These are phyloP conservation scores for Debaryomyces coudertii DNA, from an alignment of 1,139 yeast species.

Conservation along the genomic window DNA sequence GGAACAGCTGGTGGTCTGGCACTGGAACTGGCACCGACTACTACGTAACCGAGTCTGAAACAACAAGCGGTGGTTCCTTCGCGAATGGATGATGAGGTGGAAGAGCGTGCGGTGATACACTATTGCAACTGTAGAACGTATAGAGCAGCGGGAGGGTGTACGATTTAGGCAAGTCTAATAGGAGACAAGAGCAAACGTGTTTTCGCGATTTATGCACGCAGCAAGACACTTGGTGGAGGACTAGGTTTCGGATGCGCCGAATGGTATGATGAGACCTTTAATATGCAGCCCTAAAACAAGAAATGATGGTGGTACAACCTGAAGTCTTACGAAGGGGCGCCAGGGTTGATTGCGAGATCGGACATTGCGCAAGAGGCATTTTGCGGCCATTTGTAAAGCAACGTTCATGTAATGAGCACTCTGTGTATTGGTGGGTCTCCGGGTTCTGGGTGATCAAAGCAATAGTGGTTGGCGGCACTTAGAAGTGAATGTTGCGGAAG, in stretches of 20 bases:
- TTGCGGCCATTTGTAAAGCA: neutral
- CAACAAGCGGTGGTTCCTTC: neutral
- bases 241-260: neutral
- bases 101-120: neutral
- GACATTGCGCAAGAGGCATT: neutral
- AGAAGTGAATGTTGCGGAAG: no score
- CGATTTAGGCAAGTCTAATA: neutral
- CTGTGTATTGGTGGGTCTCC: neutral
- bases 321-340: no score
- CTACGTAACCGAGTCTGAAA: neutral
- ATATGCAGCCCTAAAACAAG: no score
- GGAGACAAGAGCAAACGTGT: neutral
- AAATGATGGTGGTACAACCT: no score
- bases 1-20: neutral
- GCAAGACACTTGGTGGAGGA: neutral
- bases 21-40: neutral
- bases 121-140: neutral
- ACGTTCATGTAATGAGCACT: no score
- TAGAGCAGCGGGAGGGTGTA: neutral
- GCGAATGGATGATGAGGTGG: neutral
- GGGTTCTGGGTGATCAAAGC: neutral
- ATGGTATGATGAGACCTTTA: neutral
- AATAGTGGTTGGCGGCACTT: neutral
- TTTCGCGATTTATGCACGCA: neutral
- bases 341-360: neutral